These are phyloP conservation scores for Colletotrichum cereale DNA, from an alignment of 2,329 filamentous ascomycete genomes.

Conservation along the genomic window DNA sequence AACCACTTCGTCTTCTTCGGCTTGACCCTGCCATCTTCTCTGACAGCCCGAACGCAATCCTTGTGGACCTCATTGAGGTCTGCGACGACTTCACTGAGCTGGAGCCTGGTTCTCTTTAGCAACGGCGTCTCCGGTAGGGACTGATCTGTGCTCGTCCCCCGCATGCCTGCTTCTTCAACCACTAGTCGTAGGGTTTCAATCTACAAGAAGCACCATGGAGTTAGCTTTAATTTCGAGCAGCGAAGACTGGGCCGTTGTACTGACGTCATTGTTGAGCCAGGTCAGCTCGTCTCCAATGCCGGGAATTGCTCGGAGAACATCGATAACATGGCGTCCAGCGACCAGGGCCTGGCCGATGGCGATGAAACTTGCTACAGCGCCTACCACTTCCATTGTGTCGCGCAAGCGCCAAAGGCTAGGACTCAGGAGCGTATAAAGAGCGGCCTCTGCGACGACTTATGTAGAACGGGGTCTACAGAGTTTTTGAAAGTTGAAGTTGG, in stretches of 20 bases:
- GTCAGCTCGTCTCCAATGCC: constrained; percentile 7
- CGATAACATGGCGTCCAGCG: neutral
- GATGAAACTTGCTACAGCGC: constrained; percentile 35
- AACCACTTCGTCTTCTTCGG: constrained; percentile 8
- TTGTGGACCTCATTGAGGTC: neutral
- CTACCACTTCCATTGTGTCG: constrained; percentile 25
- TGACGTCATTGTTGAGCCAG: constrained; percentile 16
- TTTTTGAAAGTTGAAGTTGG: neutral
- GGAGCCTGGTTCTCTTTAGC: neutral
- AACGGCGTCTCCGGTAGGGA: neutral
- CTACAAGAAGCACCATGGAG: neutral
- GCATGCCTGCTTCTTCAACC: neutral
- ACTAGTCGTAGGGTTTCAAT: constrained; percentile 1
- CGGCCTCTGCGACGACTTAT: neutral
- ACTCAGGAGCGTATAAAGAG: neutral
- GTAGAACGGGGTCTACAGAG: neutral
- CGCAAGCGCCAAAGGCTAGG: neutral
- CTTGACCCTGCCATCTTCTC: neutral
- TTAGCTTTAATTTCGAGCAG: neutral
- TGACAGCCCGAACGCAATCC: neutral
- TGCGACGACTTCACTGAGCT: neutral
- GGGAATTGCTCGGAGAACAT: constrained; percentile 13
- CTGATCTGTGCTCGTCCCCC: neutral
- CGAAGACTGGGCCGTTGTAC: neutral
- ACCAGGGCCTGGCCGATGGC: constrained; percentile 34